Base-by-base conservation (phyloP, 768 basidiomycete species). In the Rhizopogon sp. region DNA sequence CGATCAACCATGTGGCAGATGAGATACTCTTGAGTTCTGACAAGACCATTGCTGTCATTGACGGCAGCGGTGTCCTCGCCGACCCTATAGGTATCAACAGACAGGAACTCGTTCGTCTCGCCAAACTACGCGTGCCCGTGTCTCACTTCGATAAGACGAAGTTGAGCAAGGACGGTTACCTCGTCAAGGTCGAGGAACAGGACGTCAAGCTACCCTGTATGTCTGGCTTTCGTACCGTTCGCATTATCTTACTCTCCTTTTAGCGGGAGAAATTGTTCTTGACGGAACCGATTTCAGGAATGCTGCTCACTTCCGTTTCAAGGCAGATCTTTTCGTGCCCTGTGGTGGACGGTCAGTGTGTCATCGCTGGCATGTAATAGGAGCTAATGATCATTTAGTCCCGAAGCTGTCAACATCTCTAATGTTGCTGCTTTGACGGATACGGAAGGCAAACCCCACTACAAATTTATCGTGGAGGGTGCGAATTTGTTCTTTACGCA, bases 201-300 rank as follows among this genome's bases (percentile, higher is more conserved):
- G 97, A 98, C 63, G 72, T 96, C 62, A 88, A 81, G 64, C 69
- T 99, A 56, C 97, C 97, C 51, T 90, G 93, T 95, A 66, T 60
- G 92, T 79, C 4, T 44, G 39, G 22, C 16, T 13, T 25, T 8
- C 4, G 10, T 29, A 25, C 25, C 13, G n/a, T 5, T 40, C 20
- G 43, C 9, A 17, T n/a, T 7, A 22, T 39, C 49, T 50, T 39
- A 16, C 28, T 29, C 14, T 8, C 1, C 33, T 17, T 1, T 47
- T 29, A 96, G 93, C 90, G 40, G 96, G 96, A 35, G 97, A 99
- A 73, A 70, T 97, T 56, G 79, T 99, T 17, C 72, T 88, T 11
- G 95, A 99, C 66, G 97, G 97, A 1, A 96, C 93, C 7, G 93
- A 96, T 68, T 98, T 98, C 84, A 82, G 97, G 52, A 99, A 98